phyloP scores from a whole-genome alignment of 768 basidiomycete genomes.

The Lactarius hatsudake region DNA sequence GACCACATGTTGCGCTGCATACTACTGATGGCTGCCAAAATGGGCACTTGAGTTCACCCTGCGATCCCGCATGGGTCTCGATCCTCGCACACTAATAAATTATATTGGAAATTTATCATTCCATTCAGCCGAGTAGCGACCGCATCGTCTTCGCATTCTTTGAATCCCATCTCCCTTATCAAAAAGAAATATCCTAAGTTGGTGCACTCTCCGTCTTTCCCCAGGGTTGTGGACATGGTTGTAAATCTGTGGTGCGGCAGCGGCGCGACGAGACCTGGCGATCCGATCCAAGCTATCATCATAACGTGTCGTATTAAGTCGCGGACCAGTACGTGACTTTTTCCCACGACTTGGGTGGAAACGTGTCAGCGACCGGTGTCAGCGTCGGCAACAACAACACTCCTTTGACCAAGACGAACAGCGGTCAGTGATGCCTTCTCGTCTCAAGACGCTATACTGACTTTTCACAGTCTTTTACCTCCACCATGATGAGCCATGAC shows the following conservation, averaged over 20 bases:
- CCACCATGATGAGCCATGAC: constrained; percentile 70
- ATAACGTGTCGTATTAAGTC: not conserved
- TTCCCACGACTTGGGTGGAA: not conserved
- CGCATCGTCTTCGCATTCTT: not conserved
- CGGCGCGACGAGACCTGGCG: not conserved
- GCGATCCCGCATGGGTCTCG: not conserved
- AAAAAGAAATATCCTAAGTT: not conserved
- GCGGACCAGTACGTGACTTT: not conserved
- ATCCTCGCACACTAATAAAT: not conserved
- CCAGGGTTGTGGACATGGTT: not conserved
- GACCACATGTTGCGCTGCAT: not conserved
- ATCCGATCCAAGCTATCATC: not conserved
- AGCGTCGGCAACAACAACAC: not conserved
- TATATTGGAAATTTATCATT: not conserved
- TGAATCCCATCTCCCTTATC: not conserved
- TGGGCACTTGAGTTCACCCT: not conserved
- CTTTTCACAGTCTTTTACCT: not conserved
- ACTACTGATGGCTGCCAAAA: not conserved
- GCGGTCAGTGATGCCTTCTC: not conserved
- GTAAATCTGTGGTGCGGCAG: not conserved
- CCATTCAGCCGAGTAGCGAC: not conserved
- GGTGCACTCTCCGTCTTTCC: not conserved
- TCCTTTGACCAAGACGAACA: not conserved
- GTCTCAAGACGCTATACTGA: not conserved
- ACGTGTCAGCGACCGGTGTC: not conserved